Percentiles rank a stretch among this genome's conserved stretches.
Conservation (phyloP, 1,284 basidiomycete genomes). For the Trichosporon inkin region DNA sequence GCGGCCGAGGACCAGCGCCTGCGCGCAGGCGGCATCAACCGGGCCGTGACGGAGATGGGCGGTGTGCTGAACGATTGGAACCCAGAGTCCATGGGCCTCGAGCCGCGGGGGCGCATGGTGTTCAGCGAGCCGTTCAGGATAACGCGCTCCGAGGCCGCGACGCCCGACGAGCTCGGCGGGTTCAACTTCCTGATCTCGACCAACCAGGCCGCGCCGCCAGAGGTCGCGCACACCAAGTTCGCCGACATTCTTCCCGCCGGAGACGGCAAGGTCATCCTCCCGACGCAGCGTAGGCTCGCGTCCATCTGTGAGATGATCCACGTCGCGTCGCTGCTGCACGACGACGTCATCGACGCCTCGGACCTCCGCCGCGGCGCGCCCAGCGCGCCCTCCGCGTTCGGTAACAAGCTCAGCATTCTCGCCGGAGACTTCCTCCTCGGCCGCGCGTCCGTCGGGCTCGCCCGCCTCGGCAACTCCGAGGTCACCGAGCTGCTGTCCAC, state of each 20-base stretch:
- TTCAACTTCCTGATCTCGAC: slow-evolving; percentile 3
- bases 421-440: slow-evolving; percentile 95
- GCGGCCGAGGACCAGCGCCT: slow-evolving; percentile 12
- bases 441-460: slow-evolving; percentile 79
- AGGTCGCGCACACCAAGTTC: slow-evolving; percentile 16
- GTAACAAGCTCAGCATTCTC: slow-evolving; percentile 92
- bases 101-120: slow-evolving; percentile 30
- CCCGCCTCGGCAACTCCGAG: slow-evolving; percentile 78
- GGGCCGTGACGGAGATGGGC: slow-evolving; percentile 43
- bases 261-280: slow-evolving; percentile 55
- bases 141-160: slow-evolving; percentile 13
- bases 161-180: slow-evolving; percentile 3
- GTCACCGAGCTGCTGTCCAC: slow-evolving; percentile 90
- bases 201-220: slow-evolving; percentile 3
- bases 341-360: slow-evolving; percentile 89
- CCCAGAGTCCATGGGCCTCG: slow-evolving; percentile 45
- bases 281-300: slow-evolving; percentile 85
- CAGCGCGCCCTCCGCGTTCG: slow-evolving; percentile 81
- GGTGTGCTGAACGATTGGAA: slow-evolving; percentile 52
- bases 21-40: slow-evolving; percentile 36
- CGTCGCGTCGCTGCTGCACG: slow-evolving; percentile 90
- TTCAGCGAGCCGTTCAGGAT: slow-evolving; percentile 46
- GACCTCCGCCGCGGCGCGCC: slow-evolving; percentile 73
- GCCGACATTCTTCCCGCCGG: slow-evolving; percentile 17
- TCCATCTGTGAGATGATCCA: slow-evolving; percentile 99